Evolutionary conservation across 2,329 filamentous ascomycete genomes (phyloP).

Genomic region (Alternaria sp.): DNA sequence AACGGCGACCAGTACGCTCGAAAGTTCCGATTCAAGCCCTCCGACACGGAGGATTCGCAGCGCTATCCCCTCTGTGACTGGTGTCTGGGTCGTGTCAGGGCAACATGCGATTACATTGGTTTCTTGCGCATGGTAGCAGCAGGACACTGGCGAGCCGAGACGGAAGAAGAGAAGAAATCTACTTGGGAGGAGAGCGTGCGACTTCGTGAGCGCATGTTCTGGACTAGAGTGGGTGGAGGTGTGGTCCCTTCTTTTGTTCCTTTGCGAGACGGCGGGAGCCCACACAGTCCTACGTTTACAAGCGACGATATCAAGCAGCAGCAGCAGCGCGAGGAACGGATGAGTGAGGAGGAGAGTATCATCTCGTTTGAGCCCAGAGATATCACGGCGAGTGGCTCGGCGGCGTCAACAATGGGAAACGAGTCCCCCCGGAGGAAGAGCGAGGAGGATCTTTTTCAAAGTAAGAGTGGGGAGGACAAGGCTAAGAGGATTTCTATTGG

Average conservation of each 20-base stretch:
- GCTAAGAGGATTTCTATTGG: conserved; percentile 50
- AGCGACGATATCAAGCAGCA: conserved; percentile 19
- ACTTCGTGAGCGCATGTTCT: conserved; percentile 94
- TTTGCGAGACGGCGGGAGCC: conserved; percentile 38
- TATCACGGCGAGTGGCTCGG: conserved; percentile 23
- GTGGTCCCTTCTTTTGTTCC: conserved; percentile 73
- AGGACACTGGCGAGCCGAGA: conserved; percentile 86
- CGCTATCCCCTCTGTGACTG: conserved; percentile 90
- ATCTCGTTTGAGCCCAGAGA: conserved; percentile 32
- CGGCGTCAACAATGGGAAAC: not conserved
- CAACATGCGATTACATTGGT: conserved; percentile 90
- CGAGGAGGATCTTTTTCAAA: conserved; percentile 47
- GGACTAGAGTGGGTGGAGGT: conserved; percentile 90
- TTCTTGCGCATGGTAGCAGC: conserved; percentile 92
- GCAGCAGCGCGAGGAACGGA: conserved; percentile 25
- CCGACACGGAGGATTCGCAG: conserved; percentile 84
- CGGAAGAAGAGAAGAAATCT: conserved; percentile 81
- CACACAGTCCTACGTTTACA: conserved; percentile 44
- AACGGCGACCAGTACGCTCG: conserved; percentile 75
- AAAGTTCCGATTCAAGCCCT: conserved; percentile 87
- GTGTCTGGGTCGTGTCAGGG: conserved; percentile 82
- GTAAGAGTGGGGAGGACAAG: conserved; percentile 32
- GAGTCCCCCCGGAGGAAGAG: conserved; percentile 24
- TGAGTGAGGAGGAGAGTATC: conserved; percentile 44
- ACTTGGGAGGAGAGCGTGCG: conserved; percentile 96